phyloP scores from a whole-genome alignment of 2,329 filamentous ascomycete genomes.

The Fusarium pilosicola region DNA sequence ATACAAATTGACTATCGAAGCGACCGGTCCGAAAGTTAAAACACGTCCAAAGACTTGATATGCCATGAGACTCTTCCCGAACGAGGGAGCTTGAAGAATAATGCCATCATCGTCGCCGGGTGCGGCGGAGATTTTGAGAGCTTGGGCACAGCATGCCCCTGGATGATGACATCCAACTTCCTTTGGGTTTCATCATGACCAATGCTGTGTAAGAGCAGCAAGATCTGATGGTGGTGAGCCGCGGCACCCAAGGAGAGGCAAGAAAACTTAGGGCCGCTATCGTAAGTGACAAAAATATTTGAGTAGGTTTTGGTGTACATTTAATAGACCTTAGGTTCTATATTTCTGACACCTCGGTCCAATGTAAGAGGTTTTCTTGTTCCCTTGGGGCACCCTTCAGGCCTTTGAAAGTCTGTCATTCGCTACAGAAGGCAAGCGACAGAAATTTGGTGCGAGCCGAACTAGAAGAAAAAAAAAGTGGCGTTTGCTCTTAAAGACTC shows the following conservation, averaged over 20 bases:
- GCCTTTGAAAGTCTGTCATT: background rate
- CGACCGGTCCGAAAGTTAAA: background rate
- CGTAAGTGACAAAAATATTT: rapidly evolving
- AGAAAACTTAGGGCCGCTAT: background rate
- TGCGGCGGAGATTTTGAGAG: constrained; percentile 29
- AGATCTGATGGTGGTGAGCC: constrained; percentile 29
- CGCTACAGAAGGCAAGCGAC: background rate
- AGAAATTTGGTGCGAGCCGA: constrained; percentile 23
- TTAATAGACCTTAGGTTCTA: background rate
- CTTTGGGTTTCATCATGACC: constrained; percentile 18
- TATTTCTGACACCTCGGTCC: background rate
- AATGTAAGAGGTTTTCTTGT: background rate
- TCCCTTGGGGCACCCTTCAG: background rate
- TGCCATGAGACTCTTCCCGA: background rate
- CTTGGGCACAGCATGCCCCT: constrained; percentile 29
- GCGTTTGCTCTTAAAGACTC: constrained; percentile 20
- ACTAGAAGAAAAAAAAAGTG: constrained; percentile 17
- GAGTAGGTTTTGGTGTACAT: background rate
- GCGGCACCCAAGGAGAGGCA: background rate
- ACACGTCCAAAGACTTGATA: background rate
- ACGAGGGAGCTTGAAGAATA: background rate
- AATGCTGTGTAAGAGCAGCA: constrained; percentile 10
- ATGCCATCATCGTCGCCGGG: constrained; percentile 33
- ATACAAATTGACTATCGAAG: background rate
- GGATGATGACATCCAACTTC: constrained; percentile 36